Conservation (phyloP, 306 rosid genomes). For the Acacia acuminata region DNA sequence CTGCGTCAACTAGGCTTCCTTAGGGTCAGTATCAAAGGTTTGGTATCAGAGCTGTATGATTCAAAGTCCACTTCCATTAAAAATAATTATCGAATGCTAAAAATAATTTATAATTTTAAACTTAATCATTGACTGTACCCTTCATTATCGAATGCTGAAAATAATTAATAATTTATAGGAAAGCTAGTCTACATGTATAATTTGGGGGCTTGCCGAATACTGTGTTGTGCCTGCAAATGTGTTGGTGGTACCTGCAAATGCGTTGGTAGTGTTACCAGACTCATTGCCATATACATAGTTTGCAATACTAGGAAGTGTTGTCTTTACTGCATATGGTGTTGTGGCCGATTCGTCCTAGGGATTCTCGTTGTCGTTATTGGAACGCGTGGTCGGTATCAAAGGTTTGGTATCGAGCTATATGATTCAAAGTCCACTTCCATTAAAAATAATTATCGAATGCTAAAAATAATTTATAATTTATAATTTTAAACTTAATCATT, state of each 20-base stretch:
- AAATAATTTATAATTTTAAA: not conserved
- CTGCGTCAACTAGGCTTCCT: too few relatives aligned
- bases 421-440: too few relatives aligned
- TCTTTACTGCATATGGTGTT: constrained; percentile 96
- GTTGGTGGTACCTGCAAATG: constrained; percentile 82
- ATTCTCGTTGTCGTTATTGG: constrained; percentile 93
- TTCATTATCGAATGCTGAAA: constrained; percentile 31
- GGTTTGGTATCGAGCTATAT: too few relatives aligned
- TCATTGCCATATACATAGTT: constrained; percentile 85
- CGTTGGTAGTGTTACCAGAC: constrained; percentile 62
- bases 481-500: constrained; percentile 22
- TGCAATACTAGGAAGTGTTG: constrained; percentile 94
- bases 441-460: too few relatives aligned
- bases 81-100: too few relatives aligned
- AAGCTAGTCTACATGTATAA: constrained; percentile 86
- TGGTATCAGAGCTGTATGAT: too few relatives aligned
- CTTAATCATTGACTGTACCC: constrained; percentile 2
- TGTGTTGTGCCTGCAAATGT: constrained; percentile 94
- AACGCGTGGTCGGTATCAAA: too few relatives aligned
- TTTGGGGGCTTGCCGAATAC: constrained; percentile 97
- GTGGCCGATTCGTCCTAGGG: constrained; percentile 94
- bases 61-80: too few relatives aligned
- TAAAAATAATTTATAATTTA: too few relatives aligned
- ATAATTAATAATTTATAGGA: constrained; percentile 48
- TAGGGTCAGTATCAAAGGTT: too few relatives aligned